Evolutionary conservation across 2,329 filamentous ascomycete genomes (phyloP), one percentile per base, ranked within the genome.

Genomic region (Pseudogymnoascus sp.): DNA sequence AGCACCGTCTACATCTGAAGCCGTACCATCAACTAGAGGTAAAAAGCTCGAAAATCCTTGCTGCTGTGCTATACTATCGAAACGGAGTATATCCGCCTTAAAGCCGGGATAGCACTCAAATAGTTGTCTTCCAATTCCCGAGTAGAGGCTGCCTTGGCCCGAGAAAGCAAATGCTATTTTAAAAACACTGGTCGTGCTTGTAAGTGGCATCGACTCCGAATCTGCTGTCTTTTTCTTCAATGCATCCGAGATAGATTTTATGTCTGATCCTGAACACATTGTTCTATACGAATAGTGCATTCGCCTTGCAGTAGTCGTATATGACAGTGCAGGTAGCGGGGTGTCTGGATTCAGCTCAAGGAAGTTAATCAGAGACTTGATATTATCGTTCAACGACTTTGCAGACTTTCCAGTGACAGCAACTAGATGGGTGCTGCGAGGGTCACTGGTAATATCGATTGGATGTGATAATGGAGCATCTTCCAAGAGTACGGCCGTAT

Each of bases 261-360:
- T 62, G 60, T 75, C 73, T 3, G 72, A 71, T 0, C 76, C 79
- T 3, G 76, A 70, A 53, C 82, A 76, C 40, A 77, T 80, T 70
- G 83, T 76, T 9, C 83, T 79, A 75, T 80, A 81, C 67, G 79
- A 75, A 71, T 85, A 80, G 67, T 87, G 85, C 7, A 83, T 80
- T 59, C 81, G 81, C 11, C 86, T 80, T 3, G 63, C 61, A 16
- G 64, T 66, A 2, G 64, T 67, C 34, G 66, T 68, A 25, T 67
- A 68, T 3, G 66, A 63, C 3, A 68, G 36, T 3, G 23, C 25
- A n/a, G 60, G 5, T 2, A 67, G 61, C 37, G 40, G 21, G 8
- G 46, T 25, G 9, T 63, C 59, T 12, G 71, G 66, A 40, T 69
- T 67, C 36, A 66, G 49, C 16, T 70, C 64, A 12, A 72, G 43